Evolutionary conservation across 371 early-diverging fungal species (phyloP).

Genomic region (Mucor plumbeus): DNA sequence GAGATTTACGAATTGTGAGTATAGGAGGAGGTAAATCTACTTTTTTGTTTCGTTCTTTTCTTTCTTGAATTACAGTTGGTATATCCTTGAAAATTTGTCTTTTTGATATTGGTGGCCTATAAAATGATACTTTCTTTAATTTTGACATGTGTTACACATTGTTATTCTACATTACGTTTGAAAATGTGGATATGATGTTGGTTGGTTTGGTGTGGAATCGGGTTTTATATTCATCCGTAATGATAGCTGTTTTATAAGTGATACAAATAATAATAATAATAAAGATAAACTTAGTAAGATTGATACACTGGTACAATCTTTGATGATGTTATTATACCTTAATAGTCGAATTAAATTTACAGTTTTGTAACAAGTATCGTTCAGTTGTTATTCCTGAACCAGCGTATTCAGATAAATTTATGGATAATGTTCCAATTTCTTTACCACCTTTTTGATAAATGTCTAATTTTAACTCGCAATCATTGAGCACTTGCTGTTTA

Average conservation of each 20-base stretch:
- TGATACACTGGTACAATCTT: not conserved
- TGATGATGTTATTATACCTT: slow-evolving; percentile 7
- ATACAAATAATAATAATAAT: slow-evolving; percentile 7
- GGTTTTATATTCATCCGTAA: slow-evolving; percentile 52
- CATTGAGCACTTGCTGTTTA: slow-evolving; percentile 58
- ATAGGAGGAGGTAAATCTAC: slow-evolving; percentile 1
- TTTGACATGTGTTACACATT: not conserved
- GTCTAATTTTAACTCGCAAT: slow-evolving; percentile 64
- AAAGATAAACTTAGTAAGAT: not conserved
- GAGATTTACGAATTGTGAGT: slow-evolving; percentile 27
- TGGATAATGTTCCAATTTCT: slow-evolving; percentile 53
- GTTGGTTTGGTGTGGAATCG: slow-evolving; percentile 25
- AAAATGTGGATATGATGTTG: slow-evolving; percentile 28
- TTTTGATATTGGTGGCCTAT: slow-evolving; percentile 37
- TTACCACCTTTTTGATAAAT: slow-evolving; percentile 66
- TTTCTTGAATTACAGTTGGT: slow-evolving; percentile 35
- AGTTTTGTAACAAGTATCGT: slow-evolving; percentile 49
- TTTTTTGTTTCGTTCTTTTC: slow-evolving; percentile 13
- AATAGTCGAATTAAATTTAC: slow-evolving; percentile 48
- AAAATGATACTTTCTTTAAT: not conserved
- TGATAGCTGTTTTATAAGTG: slow-evolving; percentile 33
- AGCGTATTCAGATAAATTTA: slow-evolving; percentile 57
- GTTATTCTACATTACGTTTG: slow-evolving; percentile 38
- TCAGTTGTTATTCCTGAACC: slow-evolving; percentile 35
- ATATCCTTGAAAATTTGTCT: slow-evolving; percentile 41